Base-by-base conservation (phyloP, 495 filamentous ascomycete genomes). In the Cairneyella variabilis region DNA sequence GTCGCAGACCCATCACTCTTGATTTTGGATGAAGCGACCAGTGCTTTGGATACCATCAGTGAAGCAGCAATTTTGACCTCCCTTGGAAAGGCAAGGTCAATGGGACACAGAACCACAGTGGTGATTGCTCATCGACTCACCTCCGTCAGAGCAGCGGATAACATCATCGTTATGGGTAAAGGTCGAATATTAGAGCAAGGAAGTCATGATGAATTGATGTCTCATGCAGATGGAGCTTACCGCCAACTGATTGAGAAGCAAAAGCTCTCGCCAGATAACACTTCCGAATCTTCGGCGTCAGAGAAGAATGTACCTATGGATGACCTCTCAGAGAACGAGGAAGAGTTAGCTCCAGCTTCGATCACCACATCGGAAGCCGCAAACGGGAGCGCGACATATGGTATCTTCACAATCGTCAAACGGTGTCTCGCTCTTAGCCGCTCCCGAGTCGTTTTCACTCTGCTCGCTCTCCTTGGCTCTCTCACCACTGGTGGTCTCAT, bases 81-180 rank as follows among this genome's bases (percentile, higher is more conserved):
- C 0, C 51, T 76, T 20, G 65, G 70, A 17, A 40, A 39, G 20
- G 30, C 51, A 32, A 58, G 60, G 20, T 69, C 69, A 1, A 25
- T 28, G 28, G 47, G 49, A 11, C 23, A 53, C n/a, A 43, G 81
- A 14, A 84, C 81, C 2, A 84, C 77, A 0, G 69, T 84, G 20
- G 73, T 76, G 51, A 84, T 86, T 57, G 83, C 82, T 11, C 83
- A 85, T 62, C 72, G 79, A 3, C 67, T 85, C 2, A 71, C 82
- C 1, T 84, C 83, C 0, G 69, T 86, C 16, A 71, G 65, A 20
- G 67, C 66, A 48, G 88, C 88, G 1, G 85, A 92, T 64, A 66
- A 75, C 12, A 95, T 95, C 46, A 83, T 89, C 56, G 78, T 90
- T 62, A 79, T 95, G 56, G 83, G 87, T 50, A 77, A 71, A 3